phyloP scores from a whole-genome alignment of 768 basidiomycete species.

The Suillus subluteus region DNA sequence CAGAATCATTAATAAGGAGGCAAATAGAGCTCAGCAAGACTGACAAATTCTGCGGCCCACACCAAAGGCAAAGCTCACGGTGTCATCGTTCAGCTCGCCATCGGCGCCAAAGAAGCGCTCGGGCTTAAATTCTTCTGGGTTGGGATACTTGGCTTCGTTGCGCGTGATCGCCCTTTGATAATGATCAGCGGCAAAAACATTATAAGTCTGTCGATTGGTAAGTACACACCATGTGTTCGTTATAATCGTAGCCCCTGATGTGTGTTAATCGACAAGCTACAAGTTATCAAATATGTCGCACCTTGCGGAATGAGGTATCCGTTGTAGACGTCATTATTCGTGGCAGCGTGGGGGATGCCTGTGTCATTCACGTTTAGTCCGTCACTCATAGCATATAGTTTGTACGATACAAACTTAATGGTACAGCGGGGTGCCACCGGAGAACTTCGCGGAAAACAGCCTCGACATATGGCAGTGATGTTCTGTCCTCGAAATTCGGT shows the following conservation, averaged over 20 bases:
- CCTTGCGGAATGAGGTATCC: constrained; percentile 63
- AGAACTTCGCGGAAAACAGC: constrained; percentile 36
- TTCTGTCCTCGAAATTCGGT: constrained; percentile 34
- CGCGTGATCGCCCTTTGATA: constrained; percentile 33
- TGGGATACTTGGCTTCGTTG: constrained; percentile 37
- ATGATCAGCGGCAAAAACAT: background rate
- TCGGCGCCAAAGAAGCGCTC: constrained; percentile 36
- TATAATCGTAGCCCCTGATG: constrained; percentile 31
- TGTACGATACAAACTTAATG: constrained; percentile 20
- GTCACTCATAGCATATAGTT: background rate
- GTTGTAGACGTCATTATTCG: constrained; percentile 44
- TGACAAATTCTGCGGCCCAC: constrained; percentile 39
- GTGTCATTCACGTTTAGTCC: background rate
- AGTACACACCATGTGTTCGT: constrained; percentile 30
- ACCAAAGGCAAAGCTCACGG: constrained; percentile 36
- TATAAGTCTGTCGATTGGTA: background rate
- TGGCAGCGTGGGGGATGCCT: constrained; percentile 39
- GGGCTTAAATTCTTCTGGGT: constrained; percentile 39
- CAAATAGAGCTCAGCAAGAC: background rate
- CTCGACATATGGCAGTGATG: constrained; percentile 30
- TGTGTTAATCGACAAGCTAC: background rate
- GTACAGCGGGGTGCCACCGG: constrained; percentile 40
- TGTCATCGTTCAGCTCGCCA: constrained; percentile 32
- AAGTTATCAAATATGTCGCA: constrained; percentile 8
- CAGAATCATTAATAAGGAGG: background rate